A percentile compares a stretch with the other conserved stretches of the same genome.
phyloP scores from a whole-genome alignment of 1,139 yeast species.

The Insectozyma bohioensis region DNA sequence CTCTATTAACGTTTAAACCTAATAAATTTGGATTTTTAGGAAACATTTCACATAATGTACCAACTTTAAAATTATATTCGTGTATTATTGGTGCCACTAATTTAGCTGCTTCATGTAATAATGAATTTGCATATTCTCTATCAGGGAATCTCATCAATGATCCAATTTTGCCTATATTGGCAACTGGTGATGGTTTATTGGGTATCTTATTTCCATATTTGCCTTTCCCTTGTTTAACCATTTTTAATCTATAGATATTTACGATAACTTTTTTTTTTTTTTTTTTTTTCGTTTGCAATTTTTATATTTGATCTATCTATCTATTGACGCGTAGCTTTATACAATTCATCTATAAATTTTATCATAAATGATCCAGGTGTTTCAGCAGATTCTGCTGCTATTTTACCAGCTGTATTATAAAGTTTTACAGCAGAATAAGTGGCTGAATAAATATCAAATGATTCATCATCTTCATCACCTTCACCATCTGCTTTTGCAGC shows the following conservation, averaged over 20 bases:
- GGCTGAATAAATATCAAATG: conserved; percentile 39
- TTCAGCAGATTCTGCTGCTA: conserved; percentile 40
- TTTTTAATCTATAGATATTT: conserved; percentile 2
- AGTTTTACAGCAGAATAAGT: conserved; percentile 58
- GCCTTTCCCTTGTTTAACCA: conserved; percentile 18
- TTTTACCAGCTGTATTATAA: conserved; percentile 65
- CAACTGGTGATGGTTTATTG: conserved; percentile 41
- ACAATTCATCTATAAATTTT: conserved; percentile 46
- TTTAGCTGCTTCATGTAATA: conserved; percentile 61
- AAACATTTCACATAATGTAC: conserved; percentile 74
- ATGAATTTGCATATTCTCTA: conserved; percentile 54
- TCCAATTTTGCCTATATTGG: conserved; percentile 52
- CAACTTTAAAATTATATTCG: conserved; percentile 64
- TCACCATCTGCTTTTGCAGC: conserved; percentile 42
- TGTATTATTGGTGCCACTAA: conserved; percentile 75
- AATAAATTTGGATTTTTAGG: conserved; percentile 69
- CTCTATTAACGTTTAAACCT: conserved; percentile 87
- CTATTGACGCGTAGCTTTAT: conserved; percentile 19
- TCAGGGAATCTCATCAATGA: conserved; percentile 54
- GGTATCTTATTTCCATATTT: conserved; percentile 11
- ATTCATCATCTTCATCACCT: conserved; percentile 7
- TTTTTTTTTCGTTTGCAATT: neutral
- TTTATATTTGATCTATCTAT: neutral
- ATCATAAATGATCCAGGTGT: conserved; percentile 56
- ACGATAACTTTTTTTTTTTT: neutral